Evolutionary conservation across 1,284 basidiomycete genomes (phyloP), one percentile per base, ranked within the genome.

Genomic region (Thecaphora thlaspeos): DNA sequence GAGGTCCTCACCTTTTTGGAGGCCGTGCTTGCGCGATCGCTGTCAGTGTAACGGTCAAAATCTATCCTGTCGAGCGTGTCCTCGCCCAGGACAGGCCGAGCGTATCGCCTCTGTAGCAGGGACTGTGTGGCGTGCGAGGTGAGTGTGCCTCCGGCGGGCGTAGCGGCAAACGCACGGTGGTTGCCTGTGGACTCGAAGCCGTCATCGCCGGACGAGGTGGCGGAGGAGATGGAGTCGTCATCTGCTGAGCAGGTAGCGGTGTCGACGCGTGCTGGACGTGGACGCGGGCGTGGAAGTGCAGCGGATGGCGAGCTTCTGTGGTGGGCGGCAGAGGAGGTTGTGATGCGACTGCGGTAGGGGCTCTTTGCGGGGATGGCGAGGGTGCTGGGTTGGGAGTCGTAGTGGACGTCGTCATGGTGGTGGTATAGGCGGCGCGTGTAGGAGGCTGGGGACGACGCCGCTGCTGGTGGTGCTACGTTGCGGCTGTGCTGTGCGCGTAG

Each of bases 181-280:
- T 70, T 70, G 41, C 67, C 67, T 0, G 67, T 70, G 37, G 58
- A 49, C 52, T 55, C n/a, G 46, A 54, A 21, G 38, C 37, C 53
- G 22, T 54, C 43, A 9, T 55, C 43, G 40, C 56, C 52, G n/a
- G 43, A 52, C 7, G 55, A 58, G 5, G 21, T 12, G 2, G 18
- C 24, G 19, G 38, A 17, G 26, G 21, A 22, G 14, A 17, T 17
- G 10, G 32, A 14, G 4, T 52, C 43, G 5, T 59, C n/a, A n/a
- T n/a, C 60, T 10, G 34, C 62, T 4, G 62, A 65, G 19, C 61
- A 64, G 43, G 50, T 63, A 2, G 54, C 67, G 45, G 49, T 70
- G n/a, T 70, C 61, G 34, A 58, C 55, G 10, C 46, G 47, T 14
- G 59, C 43, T n/a, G 43, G 46, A 2, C 50, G 53, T 41, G 59